phyloP scores from a whole-genome alignment of 352 stramenopile genomes.

The Phytophthora uliginosa region DNA sequence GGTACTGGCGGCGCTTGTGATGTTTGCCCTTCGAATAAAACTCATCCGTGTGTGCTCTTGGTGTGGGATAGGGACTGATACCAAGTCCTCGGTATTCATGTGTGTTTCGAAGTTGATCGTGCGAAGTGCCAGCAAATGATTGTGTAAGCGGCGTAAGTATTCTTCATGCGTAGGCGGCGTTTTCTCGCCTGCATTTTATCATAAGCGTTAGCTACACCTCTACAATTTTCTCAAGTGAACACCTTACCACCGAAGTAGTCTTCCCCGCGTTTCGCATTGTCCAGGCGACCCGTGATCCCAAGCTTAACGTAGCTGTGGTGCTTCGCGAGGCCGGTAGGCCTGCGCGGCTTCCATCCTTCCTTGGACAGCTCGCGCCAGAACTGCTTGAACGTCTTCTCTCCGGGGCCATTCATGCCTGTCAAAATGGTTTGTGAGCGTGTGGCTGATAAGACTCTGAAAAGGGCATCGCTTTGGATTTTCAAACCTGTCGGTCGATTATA shows the following conservation, averaged over 20 bases:
- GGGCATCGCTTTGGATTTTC: no score
- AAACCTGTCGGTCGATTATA: no score
- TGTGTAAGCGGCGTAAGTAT: conserved; percentile 11
- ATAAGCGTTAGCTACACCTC: no score
- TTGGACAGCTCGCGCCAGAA: conserved; percentile 12
- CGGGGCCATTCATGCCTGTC: background rate
- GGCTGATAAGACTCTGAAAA: no score
- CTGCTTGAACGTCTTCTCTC: conserved; percentile 15
- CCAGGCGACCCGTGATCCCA: conserved; percentile 1
- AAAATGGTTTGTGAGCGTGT: no score
- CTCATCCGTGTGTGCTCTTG: no score
- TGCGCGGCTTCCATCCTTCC: conserved; percentile 13
- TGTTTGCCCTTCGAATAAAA: no score
- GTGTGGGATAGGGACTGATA: no score
- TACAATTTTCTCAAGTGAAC: no score
- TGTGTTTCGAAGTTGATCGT: background rate
- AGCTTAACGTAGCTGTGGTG: conserved; percentile 14
- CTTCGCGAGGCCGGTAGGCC: background rate
- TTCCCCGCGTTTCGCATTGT: background rate
- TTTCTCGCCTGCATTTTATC: background rate
- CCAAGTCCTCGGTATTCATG: conserved; percentile 8
- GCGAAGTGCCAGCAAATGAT: background rate
- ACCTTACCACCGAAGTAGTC: conserved; percentile 9
- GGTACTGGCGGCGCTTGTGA: no score
- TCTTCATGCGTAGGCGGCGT: background rate